phyloP scores from a whole-genome alignment of 768 basidiomycete genomes.

The Macrolepiota fuliginosa region DNA sequence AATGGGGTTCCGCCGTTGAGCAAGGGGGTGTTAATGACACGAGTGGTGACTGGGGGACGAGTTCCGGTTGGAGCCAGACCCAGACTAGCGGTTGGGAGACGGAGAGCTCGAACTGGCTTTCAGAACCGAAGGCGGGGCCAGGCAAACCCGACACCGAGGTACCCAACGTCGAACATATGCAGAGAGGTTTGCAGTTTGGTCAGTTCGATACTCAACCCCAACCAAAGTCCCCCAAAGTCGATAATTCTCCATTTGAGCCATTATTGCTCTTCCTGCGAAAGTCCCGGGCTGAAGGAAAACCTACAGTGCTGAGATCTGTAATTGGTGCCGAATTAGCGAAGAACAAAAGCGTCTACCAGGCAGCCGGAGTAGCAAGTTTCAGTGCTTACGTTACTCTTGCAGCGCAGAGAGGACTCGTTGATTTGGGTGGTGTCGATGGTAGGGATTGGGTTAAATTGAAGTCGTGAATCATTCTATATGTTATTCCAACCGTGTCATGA shows the following conservation, averaged over 20 bases:
- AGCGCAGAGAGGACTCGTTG: constrained; percentile 21
- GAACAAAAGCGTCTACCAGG: constrained; percentile 21
- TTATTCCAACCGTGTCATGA: background rate
- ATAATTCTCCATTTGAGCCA: background rate
- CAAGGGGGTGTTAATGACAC: background rate
- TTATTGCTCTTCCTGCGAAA: constrained; percentile 5
- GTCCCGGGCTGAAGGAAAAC: constrained; percentile 3
- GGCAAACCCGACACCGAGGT: background rate
- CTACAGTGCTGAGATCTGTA: background rate
- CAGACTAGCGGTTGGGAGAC: background rate
- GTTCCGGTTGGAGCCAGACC: background rate
- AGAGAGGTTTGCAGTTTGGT: background rate
- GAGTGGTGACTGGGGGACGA: background rate
- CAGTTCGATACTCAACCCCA: background rate
- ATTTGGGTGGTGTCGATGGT: constrained; percentile 10
- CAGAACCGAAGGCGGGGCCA: background rate
- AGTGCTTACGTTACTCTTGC: constrained; percentile 30
- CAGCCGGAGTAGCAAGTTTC: constrained; percentile 30
- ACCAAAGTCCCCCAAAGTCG: background rate
- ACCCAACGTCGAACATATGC: background rate
- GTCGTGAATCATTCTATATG: background rate
- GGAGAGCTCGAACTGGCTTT: background rate
- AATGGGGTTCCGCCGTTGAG: too few relatives aligned
- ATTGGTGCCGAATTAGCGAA: constrained; percentile 6
- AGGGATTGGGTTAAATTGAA: constrained; percentile 13